Base-by-base conservation (phyloP, 306 rosid species). In the Dalbergia oliveri region DNA sequence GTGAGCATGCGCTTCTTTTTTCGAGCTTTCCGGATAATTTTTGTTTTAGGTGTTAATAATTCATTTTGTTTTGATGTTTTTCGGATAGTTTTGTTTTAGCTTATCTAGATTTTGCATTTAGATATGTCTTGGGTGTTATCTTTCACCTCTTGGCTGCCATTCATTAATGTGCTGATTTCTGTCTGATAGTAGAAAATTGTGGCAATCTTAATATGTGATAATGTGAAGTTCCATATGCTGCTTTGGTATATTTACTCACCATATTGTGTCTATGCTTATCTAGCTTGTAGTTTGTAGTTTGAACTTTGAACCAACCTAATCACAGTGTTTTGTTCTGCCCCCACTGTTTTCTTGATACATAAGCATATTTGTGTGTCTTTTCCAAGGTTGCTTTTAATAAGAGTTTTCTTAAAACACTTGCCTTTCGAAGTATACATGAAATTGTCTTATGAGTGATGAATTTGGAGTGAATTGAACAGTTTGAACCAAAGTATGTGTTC, bases 1-100 rank as follows among this genome's bases (percentile, higher is more conserved):
- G 99, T 96, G 81, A 88, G 99, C 81, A 15, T 58, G 14, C 1
- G 0, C 8, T 53, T 53, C 5, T 54, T 11, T n/a, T 75, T 33
- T 44, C 6, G 0, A 47, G 33, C 0, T 65, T 43, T 64, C 23
- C 0, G 1, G 11, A 50, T 21, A 0, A 14, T 56, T 64, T 44
- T 37, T 37, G 0, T 16, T 51, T 60, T 23, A 45, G 31, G 3
- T 72, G 57, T 5, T 43, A 9, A 13, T 69, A 2, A 6, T 14
- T 16, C 65, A 21, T 44, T 64, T 69, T 81, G 1, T 10, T 47
- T 47, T 10, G 5, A 5, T 75, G 26, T 43, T 63, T 59, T 15
- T 9, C 1, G 2, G 33, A 54, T 59, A 45, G 2, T 60, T 15
- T 13, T 21, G 60, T 33, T 69, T 62, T 63, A 54, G 13, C 34